These are phyloP conservation scores for Rhizopogon salebrosus DNA, from an alignment of 768 basidiomycete genomes.

Conservation along the genomic window DNA sequence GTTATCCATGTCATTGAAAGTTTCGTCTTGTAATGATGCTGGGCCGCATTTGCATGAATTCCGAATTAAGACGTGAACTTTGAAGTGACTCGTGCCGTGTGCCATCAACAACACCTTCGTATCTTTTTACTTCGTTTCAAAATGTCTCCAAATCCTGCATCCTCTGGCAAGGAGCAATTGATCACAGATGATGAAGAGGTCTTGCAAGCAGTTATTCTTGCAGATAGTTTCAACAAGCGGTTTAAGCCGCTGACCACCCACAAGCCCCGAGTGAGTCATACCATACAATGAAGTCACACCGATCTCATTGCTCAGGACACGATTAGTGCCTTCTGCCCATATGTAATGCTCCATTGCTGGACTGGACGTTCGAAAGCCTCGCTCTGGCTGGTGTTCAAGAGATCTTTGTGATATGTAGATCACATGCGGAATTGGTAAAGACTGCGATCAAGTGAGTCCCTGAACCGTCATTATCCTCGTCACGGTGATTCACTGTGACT, in stretches of 20 bases:
- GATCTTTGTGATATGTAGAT: conserved; percentile 92
- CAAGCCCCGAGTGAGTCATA: conserved; percentile 71
- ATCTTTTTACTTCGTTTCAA: conserved; percentile 8
- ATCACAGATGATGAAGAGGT: conserved; percentile 76
- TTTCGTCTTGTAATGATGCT: conserved; percentile 26
- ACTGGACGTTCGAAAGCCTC: conserved; percentile 96
- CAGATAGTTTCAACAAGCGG: conserved; percentile 93
- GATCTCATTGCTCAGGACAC: conserved; percentile 11
- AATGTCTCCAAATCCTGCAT: conserved; percentile 66
- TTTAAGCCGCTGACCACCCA: conserved; percentile 86
- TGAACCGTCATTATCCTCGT: conserved; percentile 5
- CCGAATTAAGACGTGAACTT: conserved; percentile 10
- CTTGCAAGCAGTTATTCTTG: conserved; percentile 91
- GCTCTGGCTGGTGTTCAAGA: conserved; percentile 94
- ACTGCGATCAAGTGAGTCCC: conserved; percentile 66
- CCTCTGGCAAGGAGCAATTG: conserved; percentile 57
- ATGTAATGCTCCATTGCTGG: conserved; percentile 88
- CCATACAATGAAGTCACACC: conserved; percentile 8
- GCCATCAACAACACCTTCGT: not conserved
- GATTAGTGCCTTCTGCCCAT: conserved; percentile 84
- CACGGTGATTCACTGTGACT: not conserved
- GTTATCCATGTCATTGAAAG: conserved; percentile 26
- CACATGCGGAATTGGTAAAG: conserved; percentile 83
- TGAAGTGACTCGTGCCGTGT: conserved; percentile 14
- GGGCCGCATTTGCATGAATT: conserved; percentile 10